phyloP scores from a whole-genome alignment of 805 yeast species.

The Metschnikowia vanudenii region DNA sequence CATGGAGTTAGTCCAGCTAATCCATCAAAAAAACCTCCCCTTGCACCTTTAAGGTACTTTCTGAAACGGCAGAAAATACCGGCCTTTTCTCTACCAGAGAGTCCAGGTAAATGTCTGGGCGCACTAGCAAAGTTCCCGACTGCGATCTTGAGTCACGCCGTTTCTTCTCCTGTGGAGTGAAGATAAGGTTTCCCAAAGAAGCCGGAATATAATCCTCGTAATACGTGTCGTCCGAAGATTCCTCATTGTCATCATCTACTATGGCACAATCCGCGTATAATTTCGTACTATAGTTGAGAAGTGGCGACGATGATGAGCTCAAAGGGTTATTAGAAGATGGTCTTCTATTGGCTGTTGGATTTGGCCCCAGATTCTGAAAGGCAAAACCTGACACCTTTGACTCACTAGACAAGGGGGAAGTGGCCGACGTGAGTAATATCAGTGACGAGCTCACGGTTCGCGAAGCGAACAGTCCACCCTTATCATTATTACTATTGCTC shows the following conservation, averaged over 20 bases:
- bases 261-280: slow-evolving; percentile 22
- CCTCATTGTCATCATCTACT: slow-evolving; percentile 32
- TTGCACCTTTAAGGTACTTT: neutral
- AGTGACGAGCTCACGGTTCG: neutral
- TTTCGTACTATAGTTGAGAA: slow-evolving; percentile 1
- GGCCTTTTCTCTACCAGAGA: neutral
- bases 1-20: slow-evolving; percentile 2
- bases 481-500: neutral
- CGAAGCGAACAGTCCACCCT: neutral
- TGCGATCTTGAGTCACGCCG: slow-evolving; percentile 66
- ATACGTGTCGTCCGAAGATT: slow-evolving; percentile 28
- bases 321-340: neutral
- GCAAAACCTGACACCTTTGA: neutral
- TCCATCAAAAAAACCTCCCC: slow-evolving; percentile 7
- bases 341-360: neutral
- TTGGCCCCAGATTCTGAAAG: neutral
- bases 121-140: slow-evolving; percentile 38
- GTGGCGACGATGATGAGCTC: slow-evolving; percentile 11
- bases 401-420: neutral
- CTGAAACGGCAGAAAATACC: neutral
- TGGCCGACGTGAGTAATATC: neutral
- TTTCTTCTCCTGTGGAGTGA: slow-evolving; percentile 75
- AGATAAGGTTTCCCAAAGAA: slow-evolving; percentile 65
- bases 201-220: slow-evolving; percentile 83
- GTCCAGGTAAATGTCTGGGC: slow-evolving; percentile 7